Evolutionary conservation across 768 basidiomycete species (phyloP).

Genomic region (Lentinula lateritia): DNA sequence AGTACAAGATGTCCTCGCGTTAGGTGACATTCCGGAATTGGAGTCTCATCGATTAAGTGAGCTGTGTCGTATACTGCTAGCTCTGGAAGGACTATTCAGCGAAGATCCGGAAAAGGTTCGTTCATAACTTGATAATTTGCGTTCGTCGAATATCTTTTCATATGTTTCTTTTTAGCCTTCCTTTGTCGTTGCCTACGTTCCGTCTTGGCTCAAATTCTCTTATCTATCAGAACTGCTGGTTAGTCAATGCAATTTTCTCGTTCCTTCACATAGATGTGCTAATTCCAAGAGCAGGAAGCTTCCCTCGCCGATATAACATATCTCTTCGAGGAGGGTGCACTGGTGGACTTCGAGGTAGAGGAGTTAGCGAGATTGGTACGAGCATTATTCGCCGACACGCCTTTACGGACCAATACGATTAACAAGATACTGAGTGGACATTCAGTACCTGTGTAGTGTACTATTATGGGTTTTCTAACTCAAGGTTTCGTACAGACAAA

Average conservation of each 20-base stretch:
- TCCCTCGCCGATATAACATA: conserved; percentile 90
- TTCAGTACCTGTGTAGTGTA: conserved; percentile 23
- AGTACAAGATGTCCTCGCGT: conserved; percentile 64
- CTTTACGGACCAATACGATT: conserved; percentile 75
- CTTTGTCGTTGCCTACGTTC: conserved; percentile 80
- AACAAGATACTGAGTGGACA: conserved; percentile 66
- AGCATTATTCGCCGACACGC: conserved; percentile 86
- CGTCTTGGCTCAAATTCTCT: conserved; percentile 91
- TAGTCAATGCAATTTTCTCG: conserved; percentile 21
- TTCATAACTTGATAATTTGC: conserved; percentile 8
- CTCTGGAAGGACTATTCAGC: conserved; percentile 77
- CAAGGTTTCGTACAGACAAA: no score
- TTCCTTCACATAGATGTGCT: neutral
- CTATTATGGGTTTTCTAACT: neutral
- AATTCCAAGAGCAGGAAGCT: conserved; percentile 56
- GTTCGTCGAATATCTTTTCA: neutral
- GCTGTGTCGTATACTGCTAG: conserved; percentile 71
- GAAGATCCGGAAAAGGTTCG: conserved; percentile 55
- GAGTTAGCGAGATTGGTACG: conserved; percentile 79
- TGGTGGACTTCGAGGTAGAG: conserved; percentile 84
- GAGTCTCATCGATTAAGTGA: conserved; percentile 84
- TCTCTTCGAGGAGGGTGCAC: conserved; percentile 83
- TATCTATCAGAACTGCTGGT: conserved; percentile 92
- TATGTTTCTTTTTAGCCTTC: conserved; percentile 43
- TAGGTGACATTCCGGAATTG: conserved; percentile 82